phyloP scores from a whole-genome alignment of 164 flowering plant species.

The Buxus sempervirens region DNA sequence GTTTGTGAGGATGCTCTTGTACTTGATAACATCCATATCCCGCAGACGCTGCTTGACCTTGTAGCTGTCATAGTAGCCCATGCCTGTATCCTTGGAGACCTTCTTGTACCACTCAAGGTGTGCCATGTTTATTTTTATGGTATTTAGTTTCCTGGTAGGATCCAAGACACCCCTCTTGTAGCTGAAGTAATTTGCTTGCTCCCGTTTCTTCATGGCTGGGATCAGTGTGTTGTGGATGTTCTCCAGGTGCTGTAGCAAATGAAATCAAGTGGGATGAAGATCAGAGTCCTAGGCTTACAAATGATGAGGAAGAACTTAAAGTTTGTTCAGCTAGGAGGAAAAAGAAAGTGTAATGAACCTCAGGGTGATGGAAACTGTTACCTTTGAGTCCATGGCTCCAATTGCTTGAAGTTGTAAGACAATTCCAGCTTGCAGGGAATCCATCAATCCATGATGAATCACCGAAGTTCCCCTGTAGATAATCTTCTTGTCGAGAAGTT shows the following conservation, averaged over 20 bases:
- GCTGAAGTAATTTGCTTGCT: neutral
- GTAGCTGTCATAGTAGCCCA: constrained; percentile 49
- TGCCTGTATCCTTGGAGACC: constrained; percentile 1
- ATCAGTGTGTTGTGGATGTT: neutral
- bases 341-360: neutral
- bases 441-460: neutral
- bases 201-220: constrained; percentile 5
- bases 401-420: constrained; percentile 26
- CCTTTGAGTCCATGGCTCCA: constrained; percentile 19
- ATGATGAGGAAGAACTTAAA: too few species aligned
- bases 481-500: constrained; percentile 6
- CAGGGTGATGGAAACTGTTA: neutral
- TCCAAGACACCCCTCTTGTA: constrained; percentile 5
- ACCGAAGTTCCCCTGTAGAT: constrained; percentile 5
- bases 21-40: constrained; percentile 14
- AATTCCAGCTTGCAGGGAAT: constrained; percentile 22
- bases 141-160: constrained; percentile 27
- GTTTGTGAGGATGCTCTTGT: constrained; percentile 17
- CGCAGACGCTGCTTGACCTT: neutral
- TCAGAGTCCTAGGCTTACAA: too few species aligned
- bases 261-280: too few species aligned
- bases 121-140: constrained; percentile 31
- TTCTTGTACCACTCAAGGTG: constrained; percentile 49
- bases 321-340: neutral
- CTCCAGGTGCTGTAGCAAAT: constrained; percentile 5